phyloP scores from a whole-genome alignment of 441 rosid genomes.

The Populus hybrid region DNA sequence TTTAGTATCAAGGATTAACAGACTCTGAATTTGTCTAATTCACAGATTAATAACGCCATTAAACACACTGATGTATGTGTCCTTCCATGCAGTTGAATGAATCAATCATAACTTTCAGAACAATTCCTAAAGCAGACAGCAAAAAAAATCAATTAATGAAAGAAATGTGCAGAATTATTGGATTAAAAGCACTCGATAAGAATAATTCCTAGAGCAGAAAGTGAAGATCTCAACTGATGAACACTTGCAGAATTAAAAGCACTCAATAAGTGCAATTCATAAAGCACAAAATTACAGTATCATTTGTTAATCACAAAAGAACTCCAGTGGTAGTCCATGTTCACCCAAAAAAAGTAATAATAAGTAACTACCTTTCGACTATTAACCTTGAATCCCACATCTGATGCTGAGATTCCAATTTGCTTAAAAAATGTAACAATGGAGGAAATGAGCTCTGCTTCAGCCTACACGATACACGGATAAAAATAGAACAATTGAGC shows the following conservation, averaged over 20 bases:
- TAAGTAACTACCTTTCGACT: conserved; percentile 69
- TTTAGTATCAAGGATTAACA: background rate
- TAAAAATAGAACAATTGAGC: conserved; percentile 5
- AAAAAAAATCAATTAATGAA: no score
- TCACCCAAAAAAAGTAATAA: background rate
- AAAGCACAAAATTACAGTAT: background rate
- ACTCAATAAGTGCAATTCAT: background rate
- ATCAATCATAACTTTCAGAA: background rate
- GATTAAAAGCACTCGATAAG: background rate
- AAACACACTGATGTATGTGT: background rate
- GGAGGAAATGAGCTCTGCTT: conserved; percentile 88
- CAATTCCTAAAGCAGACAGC: background rate
- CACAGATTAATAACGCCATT: background rate
- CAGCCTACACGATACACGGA: conserved; percentile 48
- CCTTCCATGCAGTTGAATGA: background rate
- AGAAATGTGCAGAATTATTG: background rate
- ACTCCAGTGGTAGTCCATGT: background rate
- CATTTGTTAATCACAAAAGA: background rate
- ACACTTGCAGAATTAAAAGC: background rate
- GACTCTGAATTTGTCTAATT: background rate
- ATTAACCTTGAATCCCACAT: conserved; percentile 88
- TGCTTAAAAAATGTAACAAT: conserved; percentile 72
- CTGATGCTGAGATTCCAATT: conserved; percentile 74
- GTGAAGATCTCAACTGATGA: no score
- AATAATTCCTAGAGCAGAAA: background rate